A percentile compares a stretch with the other conserved stretches of the same genome.
phyloP scores from a whole-genome alignment of 352 stramenopile species.

The Thalassiosira mediterranea region DNA sequence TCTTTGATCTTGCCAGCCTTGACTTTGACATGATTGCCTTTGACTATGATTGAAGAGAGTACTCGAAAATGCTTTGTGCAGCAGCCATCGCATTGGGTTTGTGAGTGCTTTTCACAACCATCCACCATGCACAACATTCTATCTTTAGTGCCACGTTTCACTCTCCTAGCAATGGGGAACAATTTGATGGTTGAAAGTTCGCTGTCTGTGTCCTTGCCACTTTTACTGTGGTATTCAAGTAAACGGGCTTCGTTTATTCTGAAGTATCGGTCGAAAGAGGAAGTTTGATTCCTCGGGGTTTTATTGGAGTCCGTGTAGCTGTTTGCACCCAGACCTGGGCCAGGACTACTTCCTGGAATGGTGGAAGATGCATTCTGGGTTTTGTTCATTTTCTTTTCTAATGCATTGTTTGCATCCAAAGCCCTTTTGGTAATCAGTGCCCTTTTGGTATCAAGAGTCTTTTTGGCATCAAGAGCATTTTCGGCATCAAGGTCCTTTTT shows the following conservation, averaged over 20 bases:
- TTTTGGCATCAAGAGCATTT: not conserved
- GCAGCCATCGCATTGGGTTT: slow-evolving; percentile 47
- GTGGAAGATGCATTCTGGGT: no score
- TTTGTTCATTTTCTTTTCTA: no score
- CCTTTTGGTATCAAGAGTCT: no score
- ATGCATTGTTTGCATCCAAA: no score
- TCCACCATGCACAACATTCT: slow-evolving; percentile 54
- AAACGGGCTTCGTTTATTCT: slow-evolving; percentile 37
- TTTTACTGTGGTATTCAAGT: slow-evolving; percentile 17
- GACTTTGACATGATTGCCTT: no score
- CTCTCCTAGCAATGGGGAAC: slow-evolving; percentile 18
- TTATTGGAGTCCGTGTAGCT: not conserved
- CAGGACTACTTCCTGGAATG: not conserved
- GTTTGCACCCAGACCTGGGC: not conserved
- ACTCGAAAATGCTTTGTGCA: slow-evolving; percentile 39
- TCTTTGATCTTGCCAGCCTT: no score
- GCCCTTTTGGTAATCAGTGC: no score
- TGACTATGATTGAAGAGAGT: slow-evolving; percentile 25
- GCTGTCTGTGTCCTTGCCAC: not conserved
- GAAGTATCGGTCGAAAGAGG: slow-evolving; percentile 42
- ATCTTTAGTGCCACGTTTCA: slow-evolving; percentile 42
- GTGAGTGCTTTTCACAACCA: slow-evolving; percentile 44
- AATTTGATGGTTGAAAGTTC: slow-evolving; percentile 26
- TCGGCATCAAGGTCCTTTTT: not conserved
- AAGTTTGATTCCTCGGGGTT: no score